Base-by-base conservation (phyloP, 2,329 filamentous ascomycete species). In the Sporothrix curviconia region DNA sequence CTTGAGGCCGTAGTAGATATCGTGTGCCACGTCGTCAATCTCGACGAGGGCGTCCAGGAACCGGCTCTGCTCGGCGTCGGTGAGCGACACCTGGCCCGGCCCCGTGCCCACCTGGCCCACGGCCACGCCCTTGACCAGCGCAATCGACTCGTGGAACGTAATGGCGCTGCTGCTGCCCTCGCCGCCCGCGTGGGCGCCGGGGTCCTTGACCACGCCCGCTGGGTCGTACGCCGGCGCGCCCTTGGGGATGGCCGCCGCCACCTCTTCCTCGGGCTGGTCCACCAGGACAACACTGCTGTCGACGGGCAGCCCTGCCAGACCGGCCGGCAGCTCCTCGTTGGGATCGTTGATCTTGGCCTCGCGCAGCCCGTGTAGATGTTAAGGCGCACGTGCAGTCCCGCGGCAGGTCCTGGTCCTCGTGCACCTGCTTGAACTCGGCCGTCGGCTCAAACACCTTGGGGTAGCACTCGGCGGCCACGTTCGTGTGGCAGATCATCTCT, bases 1-100 rank as follows among this genome's bases (percentile, higher is more conserved):
- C 67, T 85, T 81, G 17, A 84, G 72, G 9, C 85, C 85, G 68
- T 86, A 88, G 72, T 86, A 87, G 61, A 87, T 82, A 68, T 87
- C 85, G 68, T 87, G 84, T 0, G 84, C 79, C 28, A 86, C 71
- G 7, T 87, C 84, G 60, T 80, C 75, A n/a, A 88, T 76, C 34
- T 75, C 75, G 34, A 80, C 76, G 7, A 88, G 74, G 0, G 80
- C 79, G 11, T 71, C 71, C 40, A 79, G 76, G 14, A 82, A 71
- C 68, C 55, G 70, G 63, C 15, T 68, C 9, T 60, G 59, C 19
- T 65, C 60, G 6, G 55, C 61, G 0, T 17, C 57, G 8, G 43
- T 42, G 42, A 55, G 30, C n/a, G 28, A 19, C n/a, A 53, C 32
- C 17, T 34, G 14, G 32, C 22, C 40, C 37, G 19, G n/a, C 7